Evolutionary conservation across 768 basidiomycete genomes (phyloP), one percentile per base, ranked within the genome.

Genomic region (Boletus insuetus): DNA sequence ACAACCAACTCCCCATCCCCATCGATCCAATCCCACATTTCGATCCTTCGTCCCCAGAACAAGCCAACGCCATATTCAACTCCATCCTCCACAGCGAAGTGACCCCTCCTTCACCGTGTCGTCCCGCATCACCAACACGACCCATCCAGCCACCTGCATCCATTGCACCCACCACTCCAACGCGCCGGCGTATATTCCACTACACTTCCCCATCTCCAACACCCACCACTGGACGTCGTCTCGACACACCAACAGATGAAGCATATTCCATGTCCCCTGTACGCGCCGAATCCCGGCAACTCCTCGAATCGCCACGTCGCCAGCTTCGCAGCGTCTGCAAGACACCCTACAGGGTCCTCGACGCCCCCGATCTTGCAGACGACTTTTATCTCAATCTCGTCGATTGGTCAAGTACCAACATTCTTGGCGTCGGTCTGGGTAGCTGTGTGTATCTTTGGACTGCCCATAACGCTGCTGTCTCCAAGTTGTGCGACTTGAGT

Each of bases 321-420:
- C 80, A 86, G 54, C 82, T 91, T 8, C 83, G 96, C 42, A 86
- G 79, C 54, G 89, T 98, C 2, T 88, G 88, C 75, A 94, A 96
- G 71, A 97, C 95, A 0, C 96, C 96, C 3, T 98, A 96, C 75
- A 85, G 97, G 54, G 96, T 98, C 1, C 82, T 98, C 34, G 96
- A 99, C 68, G 96, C 96, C 9, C 97, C 96, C 0, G 95, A 98
- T 52, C 83, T 99, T 13, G 93, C 94, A 29, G 96, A 98, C 68
- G 96, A 99, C 70, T 99, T 98, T 72, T 98, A 99, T 66, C 87
- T 99, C 58, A 98, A 98, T 66, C 80, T 98, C 12, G 94, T 98
- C 22, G 95, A 98, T 59, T 98, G 97, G 97, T 92, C 90, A 3
- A 89, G 86, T 50, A 95, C 91, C 6, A 98, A 98, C 66, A 86